Evolutionary conservation across 2,329 filamentous ascomycete genomes (phyloP), one percentile per base, ranked within the genome.

Genomic region (Claviceps pazoutovae): DNA sequence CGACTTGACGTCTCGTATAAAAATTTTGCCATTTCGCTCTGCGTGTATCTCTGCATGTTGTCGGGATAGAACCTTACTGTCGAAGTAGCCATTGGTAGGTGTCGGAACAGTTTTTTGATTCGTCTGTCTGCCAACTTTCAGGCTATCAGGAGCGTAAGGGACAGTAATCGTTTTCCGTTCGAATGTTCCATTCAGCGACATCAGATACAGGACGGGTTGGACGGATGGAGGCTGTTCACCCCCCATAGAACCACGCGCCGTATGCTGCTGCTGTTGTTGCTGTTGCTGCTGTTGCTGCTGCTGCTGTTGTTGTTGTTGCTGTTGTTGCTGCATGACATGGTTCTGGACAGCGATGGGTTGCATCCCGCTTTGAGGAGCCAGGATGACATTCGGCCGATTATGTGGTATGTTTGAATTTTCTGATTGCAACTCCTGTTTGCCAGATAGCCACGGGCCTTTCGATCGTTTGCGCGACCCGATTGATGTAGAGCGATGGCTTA

Each of bases 11-110:
- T 98, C 93, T 53, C 90, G 82, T 59, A 98, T 97, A 79, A 84
- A 97, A 44, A 98, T 85, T 65, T 95, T 95, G 50, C 90, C 90
- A 56, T 86, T 83, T 51, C 74, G 68, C 56, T 82, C 78, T n/a
- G 93, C 89, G 82, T 89, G 97, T 39, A 98, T 86, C 66, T 98
- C 93, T 38, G 93, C 93, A 66, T 98, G 93, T 65, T 96, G 89
- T 60, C 93, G 79, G 41, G 93, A 97, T 23, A 98, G 78, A 26
- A 98, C 93, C 68, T 98, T 98, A 49, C 91, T 97, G 67, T 98
- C 93, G 63, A 98, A 98, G 68, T 86, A 98, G 38, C 93, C 93
- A 68, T 98, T 98, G 55, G 83, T 71, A 0, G 88, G 83, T 0
- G 90, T 95, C 0, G 93, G 93, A 13, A 94, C 79, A 0, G 93